These are phyloP conservation scores for Nissolia schottii DNA, from an alignment of 306 rosid genomes.

Conservation along the genomic window DNA sequence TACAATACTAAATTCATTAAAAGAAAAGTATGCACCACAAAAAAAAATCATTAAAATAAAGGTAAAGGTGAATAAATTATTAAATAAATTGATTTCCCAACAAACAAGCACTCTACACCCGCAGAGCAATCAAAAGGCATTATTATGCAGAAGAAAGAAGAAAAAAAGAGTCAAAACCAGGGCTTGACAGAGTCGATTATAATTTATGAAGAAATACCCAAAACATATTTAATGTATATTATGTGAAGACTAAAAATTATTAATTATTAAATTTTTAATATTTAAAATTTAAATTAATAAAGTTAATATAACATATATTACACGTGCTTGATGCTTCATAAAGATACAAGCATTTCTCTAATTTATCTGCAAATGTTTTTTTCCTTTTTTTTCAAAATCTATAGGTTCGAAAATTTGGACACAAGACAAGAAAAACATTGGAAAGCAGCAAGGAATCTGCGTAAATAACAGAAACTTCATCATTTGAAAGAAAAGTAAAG, in stretches of 20 bases:
- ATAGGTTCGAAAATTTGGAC: neutral
- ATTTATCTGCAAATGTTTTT: neutral
- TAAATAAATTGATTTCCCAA: neutral
- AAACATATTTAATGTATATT: too few species aligned
- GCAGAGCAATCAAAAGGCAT: neutral
- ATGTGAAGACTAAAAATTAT: too few species aligned
- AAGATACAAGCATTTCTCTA: too few species aligned
- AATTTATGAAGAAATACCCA: too few species aligned
- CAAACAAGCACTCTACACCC: neutral
- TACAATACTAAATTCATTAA: neutral
- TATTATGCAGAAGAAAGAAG: neutral
- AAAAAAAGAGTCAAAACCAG: slow-evolving; percentile 9
- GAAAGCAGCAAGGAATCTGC: slow-evolving; percentile 6
- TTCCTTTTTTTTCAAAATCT: neutral
- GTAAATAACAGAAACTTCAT: slow-evolving; percentile 4
- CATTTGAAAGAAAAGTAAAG: neutral
- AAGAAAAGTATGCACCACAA: too few species aligned
- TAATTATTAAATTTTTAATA: too few species aligned
- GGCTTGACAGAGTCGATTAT: neutral
- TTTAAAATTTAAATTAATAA: too few species aligned
- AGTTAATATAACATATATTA: too few species aligned
- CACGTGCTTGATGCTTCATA: too few species aligned
- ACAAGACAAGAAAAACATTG: slow-evolving; percentile 5
- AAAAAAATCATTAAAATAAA: too few species aligned
- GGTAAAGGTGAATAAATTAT: neutral